phyloP scores from a whole-genome alignment of 2,329 filamentous ascomycete genomes.

The Pseudogymnoascus sp. region DNA sequence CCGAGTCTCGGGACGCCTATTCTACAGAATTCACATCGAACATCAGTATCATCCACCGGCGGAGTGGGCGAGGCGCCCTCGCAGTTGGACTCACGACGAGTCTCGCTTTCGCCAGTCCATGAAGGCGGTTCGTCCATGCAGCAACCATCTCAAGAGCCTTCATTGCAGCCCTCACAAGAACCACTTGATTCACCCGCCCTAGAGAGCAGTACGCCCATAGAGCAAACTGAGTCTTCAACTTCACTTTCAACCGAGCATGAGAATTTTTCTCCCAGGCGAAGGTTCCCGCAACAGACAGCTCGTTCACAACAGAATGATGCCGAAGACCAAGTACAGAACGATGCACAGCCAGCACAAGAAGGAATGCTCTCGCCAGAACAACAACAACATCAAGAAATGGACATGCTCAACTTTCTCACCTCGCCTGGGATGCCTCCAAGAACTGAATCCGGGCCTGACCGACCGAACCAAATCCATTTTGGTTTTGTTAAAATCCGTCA shows the following conservation, averaged over 20 bases:
- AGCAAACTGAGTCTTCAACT: neutral
- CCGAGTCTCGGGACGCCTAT: neutral
- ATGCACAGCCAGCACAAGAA: neutral
- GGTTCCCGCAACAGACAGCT: neutral
- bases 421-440: constrained; percentile 15
- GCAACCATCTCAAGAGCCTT: neutral
- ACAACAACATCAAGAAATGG: constrained; percentile 19
- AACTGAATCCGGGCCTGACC: neutral
- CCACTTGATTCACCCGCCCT: neutral
- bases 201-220: neutral
- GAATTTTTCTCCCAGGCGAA: neutral
- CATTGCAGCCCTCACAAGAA: neutral
- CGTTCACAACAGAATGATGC: neutral
- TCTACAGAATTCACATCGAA: neutral
- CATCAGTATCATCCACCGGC: neutral
- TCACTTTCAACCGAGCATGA: neutral
- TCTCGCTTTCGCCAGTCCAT: neutral
- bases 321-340: neutral
- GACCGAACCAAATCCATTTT: constrained; percentile 49
- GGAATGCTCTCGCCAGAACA: neutral
- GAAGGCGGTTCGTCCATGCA: neutral
- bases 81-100: neutral
- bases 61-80: neutral
- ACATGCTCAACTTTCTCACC: constrained; percentile 26
- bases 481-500: constrained; percentile 64